Base-by-base conservation (phyloP, 345 rosid genomes). In the Hibiscus mutabilis region DNA sequence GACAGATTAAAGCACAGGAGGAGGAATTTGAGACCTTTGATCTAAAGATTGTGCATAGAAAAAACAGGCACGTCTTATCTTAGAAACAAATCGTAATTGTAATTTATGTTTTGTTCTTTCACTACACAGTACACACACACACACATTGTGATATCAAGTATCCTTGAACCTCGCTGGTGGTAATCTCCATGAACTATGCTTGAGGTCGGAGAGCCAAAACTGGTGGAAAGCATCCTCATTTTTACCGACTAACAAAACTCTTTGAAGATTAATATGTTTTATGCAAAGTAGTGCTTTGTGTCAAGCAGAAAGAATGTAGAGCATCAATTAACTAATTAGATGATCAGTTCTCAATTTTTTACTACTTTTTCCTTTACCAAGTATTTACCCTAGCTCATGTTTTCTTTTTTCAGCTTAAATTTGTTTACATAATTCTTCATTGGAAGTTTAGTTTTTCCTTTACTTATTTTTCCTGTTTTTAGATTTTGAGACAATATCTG, bases 1-100 rank as follows among this genome's bases (percentile, higher is more conserved):
- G 93, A 85, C 99, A 96, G 82, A 96, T 96, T 77, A 91, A 87
- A 84, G 89, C 87, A 33, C 98, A 96, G 72, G 99, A 96, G 69
- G 99, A 91, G 73, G 99, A 96, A 79, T 96, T 92, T 80, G 99
- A 96, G 82, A 91, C 98, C 63, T 96, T 96, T 84, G 84, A 91
- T 82, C 94, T 96, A 53, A 91, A 91, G 87, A 88, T 96, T 66
- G 99, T 96, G 75, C 98, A 96, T 68, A 84, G 99, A 68, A 96
- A 92, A 86, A 96, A 96, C 91, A 92, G 97, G 99, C 81, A 88
- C 73, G 85, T 59, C 66, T 27, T 76, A 70, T 27, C 67, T 68
- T 60, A 21, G 22, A 52, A 46, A 46, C 70, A 73, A 69, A 15
- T 69, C 44, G 18, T 9, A 55, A 53, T 49, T 60, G 33, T 24